A percentile compares a stretch with the other conserved stretches of the same genome.
These are phyloP conservation scores for Fusarium sp. DNA, from an alignment of 2,329 filamentous ascomycete genomes.

Conservation along the genomic window DNA sequence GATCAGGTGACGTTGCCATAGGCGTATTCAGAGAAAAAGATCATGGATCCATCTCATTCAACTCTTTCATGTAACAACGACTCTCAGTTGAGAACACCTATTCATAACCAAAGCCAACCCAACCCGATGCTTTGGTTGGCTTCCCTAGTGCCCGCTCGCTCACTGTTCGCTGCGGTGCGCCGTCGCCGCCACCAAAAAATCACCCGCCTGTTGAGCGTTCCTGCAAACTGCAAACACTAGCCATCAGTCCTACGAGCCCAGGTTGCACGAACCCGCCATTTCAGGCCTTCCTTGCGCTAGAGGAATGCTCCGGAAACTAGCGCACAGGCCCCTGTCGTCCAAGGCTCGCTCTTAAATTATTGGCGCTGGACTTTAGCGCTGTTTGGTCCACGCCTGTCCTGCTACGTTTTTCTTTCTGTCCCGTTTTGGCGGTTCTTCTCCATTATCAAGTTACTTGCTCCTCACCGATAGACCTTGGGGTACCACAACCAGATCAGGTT, in stretches of 20 bases:
- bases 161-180: conserved; percentile 24
- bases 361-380: conserved; percentile 22
- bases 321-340: conserved; percentile 5
- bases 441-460: conserved; percentile 32
- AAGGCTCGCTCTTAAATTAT: conserved; percentile 26
- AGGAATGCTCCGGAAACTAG: conserved; percentile 33
- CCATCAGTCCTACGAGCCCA: neutral
- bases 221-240: neutral
- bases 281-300: conserved; percentile 26
- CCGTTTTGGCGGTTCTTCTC: conserved; percentile 32
- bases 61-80: neutral
- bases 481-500: conserved; percentile 14
- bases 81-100: neutral
- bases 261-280: conserved; percentile 2
- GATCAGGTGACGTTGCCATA: neutral
- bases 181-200: conserved; percentile 13
- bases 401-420: conserved; percentile 37
- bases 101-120: neutral
- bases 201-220: conserved; percentile 11
- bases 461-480: conserved; percentile 30
- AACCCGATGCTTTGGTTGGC: conserved; percentile 40
- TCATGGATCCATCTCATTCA: neutral
- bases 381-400: conserved; percentile 34
- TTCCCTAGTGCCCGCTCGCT: conserved; percentile 44
- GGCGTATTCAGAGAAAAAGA: neutral